Conservation (phyloP, 345 rosid species). For the Eucalyptus sideroxylon region DNA sequence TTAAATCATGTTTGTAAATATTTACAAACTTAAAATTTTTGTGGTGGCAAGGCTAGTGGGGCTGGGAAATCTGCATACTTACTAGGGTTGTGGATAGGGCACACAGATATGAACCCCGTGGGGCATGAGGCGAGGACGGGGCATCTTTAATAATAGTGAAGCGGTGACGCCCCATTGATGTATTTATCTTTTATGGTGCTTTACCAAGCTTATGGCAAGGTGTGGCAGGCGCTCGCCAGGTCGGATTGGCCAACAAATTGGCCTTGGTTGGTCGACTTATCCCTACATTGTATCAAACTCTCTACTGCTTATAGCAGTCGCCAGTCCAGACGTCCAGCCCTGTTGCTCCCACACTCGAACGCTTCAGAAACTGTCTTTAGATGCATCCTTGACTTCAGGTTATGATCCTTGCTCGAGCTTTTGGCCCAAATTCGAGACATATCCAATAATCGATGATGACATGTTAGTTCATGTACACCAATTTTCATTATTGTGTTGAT, state of each 20-base stretch:
- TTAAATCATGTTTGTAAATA: neutral
- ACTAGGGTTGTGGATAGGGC: neutral
- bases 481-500: neutral
- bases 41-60: neutral
- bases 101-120: neutral
- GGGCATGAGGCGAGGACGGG: neutral
- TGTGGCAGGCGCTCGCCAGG: neutral
- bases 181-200: neutral
- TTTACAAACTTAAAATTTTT: neutral
- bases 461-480: neutral
- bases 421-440: neutral
- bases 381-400: neutral
- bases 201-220: neutral
- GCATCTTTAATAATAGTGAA: neutral
- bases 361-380: no score
- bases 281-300: neutral
- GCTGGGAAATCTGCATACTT: neutral
- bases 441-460: neutral
- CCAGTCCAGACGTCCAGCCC: neutral
- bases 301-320: neutral
- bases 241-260: neutral
- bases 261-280: neutral
- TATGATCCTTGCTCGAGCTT: neutral
- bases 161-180: neutral
- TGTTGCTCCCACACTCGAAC: neutral